Conservation (phyloP, 2,329 filamentous ascomycete genomes). For the Albifimbria verrucaria region DNA sequence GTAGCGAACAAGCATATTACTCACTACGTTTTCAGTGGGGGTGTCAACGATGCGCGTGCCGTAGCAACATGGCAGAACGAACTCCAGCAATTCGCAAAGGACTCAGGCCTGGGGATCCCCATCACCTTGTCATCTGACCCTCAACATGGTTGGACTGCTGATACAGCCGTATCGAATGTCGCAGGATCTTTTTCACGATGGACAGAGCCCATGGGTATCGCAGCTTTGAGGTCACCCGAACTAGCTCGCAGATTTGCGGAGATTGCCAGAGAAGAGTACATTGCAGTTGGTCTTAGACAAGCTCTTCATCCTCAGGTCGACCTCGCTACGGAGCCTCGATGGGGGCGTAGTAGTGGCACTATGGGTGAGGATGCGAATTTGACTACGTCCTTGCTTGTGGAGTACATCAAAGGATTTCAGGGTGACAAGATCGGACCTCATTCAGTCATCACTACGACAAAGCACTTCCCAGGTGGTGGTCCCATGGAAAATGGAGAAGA, state of each 20-base stretch:
- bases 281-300: constrained; percentile 35
- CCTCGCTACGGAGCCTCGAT: constrained; percentile 45
- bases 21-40: constrained; percentile 43
- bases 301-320: constrained; percentile 49
- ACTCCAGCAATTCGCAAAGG: constrained; percentile 36
- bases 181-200: constrained; percentile 42
- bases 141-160: constrained; percentile 39
- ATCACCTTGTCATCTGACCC: constrained; percentile 46
- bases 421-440: constrained; percentile 34
- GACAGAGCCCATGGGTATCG: constrained; percentile 46
- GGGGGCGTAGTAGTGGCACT: constrained; percentile 40
- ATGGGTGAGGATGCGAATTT: constrained; percentile 45
- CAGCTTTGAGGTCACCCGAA: constrained; percentile 39
- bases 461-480: constrained; percentile 51
- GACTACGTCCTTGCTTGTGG: constrained; percentile 28
- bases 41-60: constrained; percentile 31
- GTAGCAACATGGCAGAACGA: constrained; percentile 36
- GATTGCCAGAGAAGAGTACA: constrained; percentile 41
- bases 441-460: constrained; percentile 44
- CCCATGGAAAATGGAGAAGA: constrained; percentile 47
- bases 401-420: constrained; percentile 44
- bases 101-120: constrained; percentile 43
- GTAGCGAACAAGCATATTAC: constrained; percentile 21
- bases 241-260: constrained; percentile 43
- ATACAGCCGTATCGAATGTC: constrained; percentile 38